Evolutionary conservation across 192 early-diverging fungal species (phyloP).

Genomic region (Phlyctochytrium arcticum): DNA sequence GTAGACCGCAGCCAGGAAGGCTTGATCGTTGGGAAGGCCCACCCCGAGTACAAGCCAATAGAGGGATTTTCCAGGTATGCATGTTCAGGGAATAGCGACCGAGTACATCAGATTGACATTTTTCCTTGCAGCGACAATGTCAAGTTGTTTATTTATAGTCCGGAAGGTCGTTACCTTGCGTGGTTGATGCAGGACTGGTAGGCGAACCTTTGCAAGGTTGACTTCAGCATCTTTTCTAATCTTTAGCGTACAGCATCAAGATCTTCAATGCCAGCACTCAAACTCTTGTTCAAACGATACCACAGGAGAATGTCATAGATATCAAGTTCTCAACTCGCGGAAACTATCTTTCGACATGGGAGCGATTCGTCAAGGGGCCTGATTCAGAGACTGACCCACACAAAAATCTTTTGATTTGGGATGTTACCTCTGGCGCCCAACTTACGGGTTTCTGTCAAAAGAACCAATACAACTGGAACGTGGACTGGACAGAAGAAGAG

Average conservation of each 20-base stretch:
- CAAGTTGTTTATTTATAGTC: slow-evolving; percentile 21
- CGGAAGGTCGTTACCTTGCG: slow-evolving; percentile 24
- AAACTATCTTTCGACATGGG: slow-evolving; percentile 87
- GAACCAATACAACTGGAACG: slow-evolving; percentile 70
- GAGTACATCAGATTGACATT: background rate
- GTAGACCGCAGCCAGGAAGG: slow-evolving; percentile 23
- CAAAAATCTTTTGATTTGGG: slow-evolving; percentile 80
- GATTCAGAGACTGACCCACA: slow-evolving; percentile 60
- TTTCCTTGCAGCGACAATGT: slow-evolving; percentile 19
- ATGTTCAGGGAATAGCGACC: background rate
- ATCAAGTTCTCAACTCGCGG: slow-evolving; percentile 88
- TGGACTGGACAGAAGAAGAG: slow-evolving; percentile 95
- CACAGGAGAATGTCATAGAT: slow-evolving; percentile 67
- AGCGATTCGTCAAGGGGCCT: slow-evolving; percentile 67
- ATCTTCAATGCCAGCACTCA: slow-evolving; percentile 62
- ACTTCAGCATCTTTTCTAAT: background rate
- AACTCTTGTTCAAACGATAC: slow-evolving; percentile 60
- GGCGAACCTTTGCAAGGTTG: background rate
- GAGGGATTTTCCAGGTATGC: slow-evolving; percentile 23
- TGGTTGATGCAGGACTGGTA: slow-evolving; percentile 21
- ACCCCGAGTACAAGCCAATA: slow-evolving; percentile 4
- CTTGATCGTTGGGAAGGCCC: slow-evolving; percentile 11
- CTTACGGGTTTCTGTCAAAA: slow-evolving; percentile 78
- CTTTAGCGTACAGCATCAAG: slow-evolving; percentile 49
- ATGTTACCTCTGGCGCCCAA: slow-evolving; percentile 64